phyloP scores from a whole-genome alignment of 495 filamentous ascomycete genomes.

The Annulohypoxylon bovei region DNA sequence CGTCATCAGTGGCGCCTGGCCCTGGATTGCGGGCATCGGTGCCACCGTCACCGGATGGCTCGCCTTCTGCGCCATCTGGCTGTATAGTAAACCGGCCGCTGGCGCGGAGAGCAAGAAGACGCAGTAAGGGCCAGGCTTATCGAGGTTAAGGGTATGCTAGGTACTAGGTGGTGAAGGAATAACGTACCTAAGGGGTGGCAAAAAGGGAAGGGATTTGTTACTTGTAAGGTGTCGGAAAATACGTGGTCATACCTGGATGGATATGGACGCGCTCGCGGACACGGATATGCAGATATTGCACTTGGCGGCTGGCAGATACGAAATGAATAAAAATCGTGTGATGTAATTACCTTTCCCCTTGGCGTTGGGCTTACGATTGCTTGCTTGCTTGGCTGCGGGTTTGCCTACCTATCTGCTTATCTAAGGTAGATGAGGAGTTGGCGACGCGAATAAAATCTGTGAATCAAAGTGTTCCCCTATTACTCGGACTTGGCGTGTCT shows the following conservation, averaged over 20 bases:
- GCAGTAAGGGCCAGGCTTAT: constrained; percentile 59
- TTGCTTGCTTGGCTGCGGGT: neutral
- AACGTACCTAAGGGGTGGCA: neutral
- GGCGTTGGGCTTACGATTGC: neutral
- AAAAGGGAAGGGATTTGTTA: neutral
- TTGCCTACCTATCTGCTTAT: too few species aligned
- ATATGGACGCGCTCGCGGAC: neutral
- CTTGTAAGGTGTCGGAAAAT: neutral
- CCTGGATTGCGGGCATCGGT: constrained; percentile 91
- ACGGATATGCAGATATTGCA: neutral
- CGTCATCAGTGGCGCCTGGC: constrained; percentile 90
- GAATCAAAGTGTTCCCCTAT: too few species aligned
- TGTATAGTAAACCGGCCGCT: constrained; percentile 79
- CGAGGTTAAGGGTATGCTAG: neutral
- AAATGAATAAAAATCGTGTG: constrained; percentile 22
- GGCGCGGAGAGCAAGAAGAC: constrained; percentile 72
- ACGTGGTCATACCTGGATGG: neutral
- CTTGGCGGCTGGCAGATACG: constrained; percentile 10
- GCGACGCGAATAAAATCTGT: neutral
- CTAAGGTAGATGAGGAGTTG: neutral
- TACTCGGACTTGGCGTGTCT: too few species aligned
- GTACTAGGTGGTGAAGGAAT: neutral
- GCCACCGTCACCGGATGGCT: constrained; percentile 86
- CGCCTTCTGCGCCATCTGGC: constrained; percentile 85
- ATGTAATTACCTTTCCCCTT: neutral